Evolutionary conservation across 768 basidiomycete species (phyloP), one percentile per base, ranked within the genome.

Genomic region (Lactarius deliciosus): DNA sequence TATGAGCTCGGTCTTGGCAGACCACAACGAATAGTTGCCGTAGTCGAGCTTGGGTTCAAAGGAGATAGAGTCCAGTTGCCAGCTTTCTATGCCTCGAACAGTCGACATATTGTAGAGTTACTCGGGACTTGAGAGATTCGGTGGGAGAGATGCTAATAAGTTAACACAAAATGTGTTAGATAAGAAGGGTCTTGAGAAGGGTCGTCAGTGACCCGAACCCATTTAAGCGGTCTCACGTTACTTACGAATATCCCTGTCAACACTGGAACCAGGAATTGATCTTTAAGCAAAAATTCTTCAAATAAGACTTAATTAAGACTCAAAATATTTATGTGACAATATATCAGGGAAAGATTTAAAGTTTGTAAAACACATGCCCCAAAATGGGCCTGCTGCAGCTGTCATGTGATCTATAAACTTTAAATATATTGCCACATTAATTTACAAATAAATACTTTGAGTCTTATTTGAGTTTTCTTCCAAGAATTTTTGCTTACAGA

Each of bases 1-100:
- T 54, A 56, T 32, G 7, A 55, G 10, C 40, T 63, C 15, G 25
- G 45, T 40, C 28, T 55, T 68, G 53, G 55, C 62, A 13, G 61
- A 55, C 68, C 68, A 69, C 13, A 60, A 18, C 16, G 65, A 45
- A 54, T 36, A 69, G 61, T 63, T 69, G 60, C 61, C 61, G 20
- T 69, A 59, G 6, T 68, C 65, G 53, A 69, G 68, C 28, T 69
- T 69, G 50, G 68, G 38, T 36, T 69, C 65, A 32, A 69, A 30
- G n/a, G 57, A 50, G 50, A 69, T 67, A 11, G 68, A 65, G 16
- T 68, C 65, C 22, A 63, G 61, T 25, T 66, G 65, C 65, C 65
- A 66, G 58, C 61, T 58, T 40, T 66, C 65, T 40, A 66, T 41
- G 40, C 30, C 11, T 2, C 34, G 30, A 7, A 30, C 1, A 28